A percentile compares a stretch with the other conserved stretches of the same genome.
These are phyloP conservation scores for Yamadazyma insecticola DNA, from an alignment of 805 yeast genomes.

Conservation along the genomic window DNA sequence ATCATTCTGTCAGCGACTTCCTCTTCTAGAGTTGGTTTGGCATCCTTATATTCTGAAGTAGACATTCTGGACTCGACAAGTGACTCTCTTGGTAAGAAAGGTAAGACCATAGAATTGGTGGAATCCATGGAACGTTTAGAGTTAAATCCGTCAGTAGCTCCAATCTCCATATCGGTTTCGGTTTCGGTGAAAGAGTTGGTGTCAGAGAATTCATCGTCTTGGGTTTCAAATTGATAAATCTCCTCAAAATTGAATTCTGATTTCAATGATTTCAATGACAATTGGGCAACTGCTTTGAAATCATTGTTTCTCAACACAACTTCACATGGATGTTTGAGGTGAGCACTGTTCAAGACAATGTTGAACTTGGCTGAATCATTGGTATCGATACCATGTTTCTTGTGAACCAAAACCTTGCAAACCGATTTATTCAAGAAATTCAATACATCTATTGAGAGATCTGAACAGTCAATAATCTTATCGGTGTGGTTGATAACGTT, in stretches of 20 bases:
- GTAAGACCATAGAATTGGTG: slow-evolving; percentile 25
- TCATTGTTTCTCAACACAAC: slow-evolving; percentile 20
- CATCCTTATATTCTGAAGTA: slow-evolving; percentile 19
- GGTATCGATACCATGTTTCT: slow-evolving; percentile 28
- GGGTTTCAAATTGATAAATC: not conserved
- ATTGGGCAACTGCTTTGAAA: slow-evolving; percentile 7
- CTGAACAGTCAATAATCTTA: slow-evolving; percentile 23
- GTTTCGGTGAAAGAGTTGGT: slow-evolving; percentile 2
- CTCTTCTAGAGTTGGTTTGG: slow-evolving; percentile 7
- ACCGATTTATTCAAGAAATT: slow-evolving; percentile 24
- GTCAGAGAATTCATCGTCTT: not conserved
- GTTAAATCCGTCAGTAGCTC: not conserved
- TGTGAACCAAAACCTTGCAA: slow-evolving; percentile 24
- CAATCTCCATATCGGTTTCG: slow-evolving; percentile 3
- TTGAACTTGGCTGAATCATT: slow-evolving; percentile 29
- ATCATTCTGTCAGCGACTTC: slow-evolving; percentile 1
- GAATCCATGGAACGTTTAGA: slow-evolving; percentile 8
- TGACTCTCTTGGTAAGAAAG: slow-evolving; percentile 26
- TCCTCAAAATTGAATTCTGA: slow-evolving; percentile 4
- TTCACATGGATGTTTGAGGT: slow-evolving; percentile 30
- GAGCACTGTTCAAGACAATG: slow-evolving; percentile 24
- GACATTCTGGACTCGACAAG: slow-evolving; percentile 9
- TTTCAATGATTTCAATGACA: slow-evolving; percentile 6
- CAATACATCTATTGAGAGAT: slow-evolving; percentile 24
- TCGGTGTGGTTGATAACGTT: slow-evolving; percentile 24